Conservation (phyloP, 371 early-diverging fungal genomes). For the Apophysomyces variabilis region DNA sequence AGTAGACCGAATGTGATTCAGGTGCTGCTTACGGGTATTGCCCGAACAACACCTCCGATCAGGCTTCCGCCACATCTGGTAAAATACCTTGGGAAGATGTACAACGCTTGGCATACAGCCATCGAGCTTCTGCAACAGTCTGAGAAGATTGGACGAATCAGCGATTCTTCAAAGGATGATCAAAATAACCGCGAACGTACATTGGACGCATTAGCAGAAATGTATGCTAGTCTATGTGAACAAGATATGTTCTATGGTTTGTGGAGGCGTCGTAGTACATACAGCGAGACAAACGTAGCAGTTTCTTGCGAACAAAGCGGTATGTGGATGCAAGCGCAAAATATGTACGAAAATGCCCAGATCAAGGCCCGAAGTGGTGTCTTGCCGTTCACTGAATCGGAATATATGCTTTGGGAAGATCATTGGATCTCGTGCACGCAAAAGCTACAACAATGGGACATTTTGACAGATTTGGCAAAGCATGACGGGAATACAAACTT, state of each 20-base stretch:
- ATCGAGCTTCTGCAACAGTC: constrained; percentile 74
- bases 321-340: constrained; percentile 93
- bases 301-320: constrained; percentile 94
- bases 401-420: constrained; percentile 97
- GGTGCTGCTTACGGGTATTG: constrained; percentile 85
- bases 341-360: constrained; percentile 94
- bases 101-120: constrained; percentile 91
- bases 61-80: constrained; percentile 92
- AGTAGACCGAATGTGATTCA: constrained; percentile 93
- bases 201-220: constrained; percentile 86
- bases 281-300: constrained; percentile 96
- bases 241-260: constrained; percentile 93
- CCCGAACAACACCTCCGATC: constrained; percentile 72
- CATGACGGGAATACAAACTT: constrained; percentile 87
- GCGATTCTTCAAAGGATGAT: constrained; percentile 76
- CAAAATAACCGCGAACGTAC: constrained; percentile 87
- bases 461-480: constrained; percentile 90
- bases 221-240: constrained; percentile 81
- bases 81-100: constrained; percentile 88
- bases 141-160: constrained; percentile 46
- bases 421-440: constrained; percentile 95
- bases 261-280: constrained; percentile 92
- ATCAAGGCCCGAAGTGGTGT: constrained; percentile 88
- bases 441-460: constrained; percentile 98
- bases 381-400: constrained; percentile 94